Base-by-base conservation (phyloP, 345 rosid species). In the Boechera divaricarpa region DNA sequence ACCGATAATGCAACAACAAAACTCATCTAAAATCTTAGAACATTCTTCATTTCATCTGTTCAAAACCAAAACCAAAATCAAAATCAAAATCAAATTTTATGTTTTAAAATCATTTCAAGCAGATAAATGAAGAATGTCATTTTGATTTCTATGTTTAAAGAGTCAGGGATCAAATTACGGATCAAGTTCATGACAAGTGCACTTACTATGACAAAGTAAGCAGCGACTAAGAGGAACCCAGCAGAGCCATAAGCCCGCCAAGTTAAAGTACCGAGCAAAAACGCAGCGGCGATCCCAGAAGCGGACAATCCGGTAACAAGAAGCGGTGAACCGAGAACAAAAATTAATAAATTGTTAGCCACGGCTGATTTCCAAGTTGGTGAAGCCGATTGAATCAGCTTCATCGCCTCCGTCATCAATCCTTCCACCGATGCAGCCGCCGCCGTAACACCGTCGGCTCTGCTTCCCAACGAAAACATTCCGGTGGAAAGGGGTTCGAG, bases 231-330 rank as follows among this genome's bases (percentile, higher is more conserved):
- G 28, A 92, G 91, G 45, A 91, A 95, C 7, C 94, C 99, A 55
- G 94, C 77, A 32, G 96, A 82, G 7, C 93, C 93, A 69, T 91
- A 95, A 63, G 99, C 97, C 26, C 99, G 90, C 99, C 99, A 95
- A 65, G 96, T 91, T 71, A 95, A 90, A 72, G 92, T 88, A 5
- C 94, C 98, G 55, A 95, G 86, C 82, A 92, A 75, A 76, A 91
- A 95, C 1, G 99, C 99, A 12, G 98, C 96, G 24, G 73, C 75
- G 73, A 92, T 90, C 24, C 99, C 99, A 5, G 91, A 78, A 26
- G 81, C 62, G 1, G 99, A 92, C 16, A 95, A 90, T 9, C 99
- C 99, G 12, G 94, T 53, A 7, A 92, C 81, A 42, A 95, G 80
- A 79, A 95, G 72, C 12, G 99, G 97, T 5, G 96, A 83, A 0